Evolutionary conservation across 805 yeast genomes (phyloP).

Genomic region (Dipodascus albidus): DNA sequence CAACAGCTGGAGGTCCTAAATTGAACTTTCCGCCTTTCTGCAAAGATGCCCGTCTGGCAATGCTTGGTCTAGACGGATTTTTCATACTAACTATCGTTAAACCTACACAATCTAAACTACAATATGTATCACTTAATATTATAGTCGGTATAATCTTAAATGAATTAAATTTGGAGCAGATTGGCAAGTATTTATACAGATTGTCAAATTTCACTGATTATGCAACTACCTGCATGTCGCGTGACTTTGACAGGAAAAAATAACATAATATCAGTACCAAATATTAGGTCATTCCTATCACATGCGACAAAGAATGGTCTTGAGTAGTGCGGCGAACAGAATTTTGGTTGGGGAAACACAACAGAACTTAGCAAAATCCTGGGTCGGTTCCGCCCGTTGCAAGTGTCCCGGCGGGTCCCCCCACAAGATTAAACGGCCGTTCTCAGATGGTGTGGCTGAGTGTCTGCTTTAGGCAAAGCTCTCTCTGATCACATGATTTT

Average conservation of each 20-base stretch:
- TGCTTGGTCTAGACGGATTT: background rate
- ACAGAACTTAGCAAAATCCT: background rate
- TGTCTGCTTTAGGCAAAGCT: too few species aligned
- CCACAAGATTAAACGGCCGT: too few species aligned
- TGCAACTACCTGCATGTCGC: background rate
- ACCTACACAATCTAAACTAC: background rate
- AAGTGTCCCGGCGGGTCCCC: too few species aligned
- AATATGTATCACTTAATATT: too few species aligned
- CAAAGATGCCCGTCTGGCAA: background rate
- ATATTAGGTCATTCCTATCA: background rate
- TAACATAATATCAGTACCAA: background rate
- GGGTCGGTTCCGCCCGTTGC: background rate
- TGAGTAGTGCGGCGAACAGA: too few species aligned
- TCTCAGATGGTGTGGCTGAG: too few species aligned
- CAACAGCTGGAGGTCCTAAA: background rate
- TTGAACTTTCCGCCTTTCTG: background rate
- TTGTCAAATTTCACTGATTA: background rate
- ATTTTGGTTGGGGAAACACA: background rate
- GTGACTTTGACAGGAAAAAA: background rate
- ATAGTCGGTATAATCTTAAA: too few species aligned
- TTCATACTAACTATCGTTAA: too few species aligned
- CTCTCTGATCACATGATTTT: too few species aligned
- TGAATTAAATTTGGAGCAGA: background rate
- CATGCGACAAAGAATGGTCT: too few species aligned
- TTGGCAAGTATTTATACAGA: background rate